These are phyloP conservation scores for Chenopodium suecicum DNA, from an alignment of 148 eudicot species.

Conservation along the genomic window DNA sequence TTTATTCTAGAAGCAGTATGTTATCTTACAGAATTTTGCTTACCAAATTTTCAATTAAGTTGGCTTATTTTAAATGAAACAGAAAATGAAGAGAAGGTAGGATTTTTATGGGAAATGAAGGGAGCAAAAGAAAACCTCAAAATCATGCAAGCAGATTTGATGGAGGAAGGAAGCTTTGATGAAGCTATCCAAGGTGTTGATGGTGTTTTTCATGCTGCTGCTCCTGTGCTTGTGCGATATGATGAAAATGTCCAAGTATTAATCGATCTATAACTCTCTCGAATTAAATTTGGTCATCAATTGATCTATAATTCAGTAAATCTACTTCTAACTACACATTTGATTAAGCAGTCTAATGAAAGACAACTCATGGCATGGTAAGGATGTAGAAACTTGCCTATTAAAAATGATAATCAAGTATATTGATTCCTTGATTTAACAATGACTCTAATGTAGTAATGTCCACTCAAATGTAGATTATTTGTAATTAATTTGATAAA, in stretches of 20 bases:
- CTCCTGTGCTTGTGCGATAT: slow-evolving; percentile 71
- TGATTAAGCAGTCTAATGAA: too few relatives aligned
- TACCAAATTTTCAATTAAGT: background rate
- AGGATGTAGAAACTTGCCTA: too few relatives aligned
- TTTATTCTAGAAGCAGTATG: background rate
- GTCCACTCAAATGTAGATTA: too few relatives aligned
- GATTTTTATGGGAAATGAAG: slow-evolving; percentile 62
- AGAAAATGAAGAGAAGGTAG: slow-evolving; percentile 71
- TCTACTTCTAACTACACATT: too few relatives aligned
- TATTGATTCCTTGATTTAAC: too few relatives aligned
- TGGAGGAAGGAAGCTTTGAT: slow-evolving; percentile 84
- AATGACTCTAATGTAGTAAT: too few relatives aligned
- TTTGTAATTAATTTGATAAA: too few relatives aligned
- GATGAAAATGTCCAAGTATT: slow-evolving; percentile 69
- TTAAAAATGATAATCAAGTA: too few relatives aligned
- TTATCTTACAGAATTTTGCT: background rate
- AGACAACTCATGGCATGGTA: too few relatives aligned
- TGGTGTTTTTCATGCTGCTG: slow-evolving; percentile 91
- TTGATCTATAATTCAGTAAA: background rate
- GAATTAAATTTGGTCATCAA: background rate
- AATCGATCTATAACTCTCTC: background rate
- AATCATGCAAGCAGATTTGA: slow-evolving; percentile 76
- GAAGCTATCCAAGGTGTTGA: slow-evolving; percentile 70
- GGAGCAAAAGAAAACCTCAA: slow-evolving; percentile 87
- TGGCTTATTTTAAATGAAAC: slow-evolving; percentile 11